Base-by-base conservation (phyloP, 2,329 filamentous ascomycete species). In the Mycocentrospora acerina region DNA sequence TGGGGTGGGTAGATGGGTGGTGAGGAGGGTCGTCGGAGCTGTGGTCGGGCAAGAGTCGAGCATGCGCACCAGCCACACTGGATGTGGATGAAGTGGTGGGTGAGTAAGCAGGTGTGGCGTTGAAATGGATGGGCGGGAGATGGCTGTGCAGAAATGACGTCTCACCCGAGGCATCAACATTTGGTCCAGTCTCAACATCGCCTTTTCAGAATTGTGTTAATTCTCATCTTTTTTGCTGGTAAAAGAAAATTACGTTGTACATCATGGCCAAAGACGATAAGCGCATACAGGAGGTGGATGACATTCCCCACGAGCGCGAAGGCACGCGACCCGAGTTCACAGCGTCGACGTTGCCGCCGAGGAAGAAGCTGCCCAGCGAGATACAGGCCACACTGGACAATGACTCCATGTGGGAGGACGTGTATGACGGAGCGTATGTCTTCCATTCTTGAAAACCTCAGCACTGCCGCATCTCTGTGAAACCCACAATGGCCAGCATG, bases 361-460 rank as follows among this genome's bases (percentile, higher is more conserved):
- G 73, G 39, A 72, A 73, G 55, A 72, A 70, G 44, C 72, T 83
- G 11, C 74, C 78, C n/a, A 68, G 71, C 32, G 70, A 74, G 22
- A 64, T 83, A 3, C 79, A 82, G 62, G 71, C 74, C 24, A 73
- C 77, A 3, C 67, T 82, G 7, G 76, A 83, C 50, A 69, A 70
- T 8, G 86, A 88, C 22, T 83, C 81, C 55, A 82, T 89, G 57
- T 87, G 88, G 67, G 86, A 90, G 42, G 80, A 88, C 43, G 68
- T 94, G 25, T 83, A 86, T 48, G 83, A 90, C 41, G 86, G 88
- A 69, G 83, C 85, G 87, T 90, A 79, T 48, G 85, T 79, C n/a
- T n/a, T n/a, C n/a, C n/a, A n/a, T n/a, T n/a, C n/a, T n/a, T n/a
- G n/a, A n/a, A n/a, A n/a, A n/a, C n/a, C n/a, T n/a, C n/a, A n/a